Conservation (phyloP, 1,139 yeast species). For the Pichia sp. region DNA sequence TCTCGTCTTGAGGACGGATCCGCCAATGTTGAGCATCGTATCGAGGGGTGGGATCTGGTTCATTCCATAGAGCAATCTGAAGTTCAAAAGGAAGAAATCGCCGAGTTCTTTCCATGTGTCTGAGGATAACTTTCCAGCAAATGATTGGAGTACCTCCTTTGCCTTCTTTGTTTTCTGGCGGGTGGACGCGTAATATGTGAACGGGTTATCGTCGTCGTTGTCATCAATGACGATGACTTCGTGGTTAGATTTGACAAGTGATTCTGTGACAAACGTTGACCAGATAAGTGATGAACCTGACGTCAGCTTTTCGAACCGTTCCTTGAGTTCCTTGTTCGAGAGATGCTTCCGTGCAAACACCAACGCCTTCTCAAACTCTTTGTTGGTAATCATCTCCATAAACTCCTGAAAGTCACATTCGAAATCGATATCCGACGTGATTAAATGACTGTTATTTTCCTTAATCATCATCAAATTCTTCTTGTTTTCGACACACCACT, state of each 20-base stretch:
- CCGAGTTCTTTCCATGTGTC: constrained; percentile 62
- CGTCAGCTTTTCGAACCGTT: constrained; percentile 25
- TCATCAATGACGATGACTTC: no score
- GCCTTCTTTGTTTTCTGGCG: no score
- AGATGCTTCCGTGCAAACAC: constrained; percentile 32
- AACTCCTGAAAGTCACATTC: constrained; percentile 77
- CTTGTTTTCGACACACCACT: constrained; percentile 79
- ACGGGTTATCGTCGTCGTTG: no score
- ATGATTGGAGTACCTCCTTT: no score
- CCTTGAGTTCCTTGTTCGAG: constrained; percentile 9
- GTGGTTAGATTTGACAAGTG: no score
- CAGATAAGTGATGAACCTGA: constrained; percentile 29
- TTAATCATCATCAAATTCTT: constrained; percentile 49
- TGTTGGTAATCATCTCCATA: constrained; percentile 57
- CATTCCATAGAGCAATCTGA: constrained; percentile 67
- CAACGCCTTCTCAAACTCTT: constrained; percentile 58
- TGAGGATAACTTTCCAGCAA: background rate
- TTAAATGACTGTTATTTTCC: constrained; percentile 25
- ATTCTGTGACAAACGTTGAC: constrained; percentile 19
- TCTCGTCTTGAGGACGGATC: constrained; percentile 75
- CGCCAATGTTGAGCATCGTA: constrained; percentile 71
- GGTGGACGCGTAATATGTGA: no score
- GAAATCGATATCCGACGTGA: constrained; percentile 49
- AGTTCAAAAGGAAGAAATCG: constrained; percentile 61
- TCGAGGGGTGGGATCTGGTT: constrained; percentile 64